A percentile compares a stretch with the other conserved stretches of the same genome.
phyloP scores from a whole-genome alignment of 2,329 filamentous ascomycete genomes.

The Helotiales sp. region DNA sequence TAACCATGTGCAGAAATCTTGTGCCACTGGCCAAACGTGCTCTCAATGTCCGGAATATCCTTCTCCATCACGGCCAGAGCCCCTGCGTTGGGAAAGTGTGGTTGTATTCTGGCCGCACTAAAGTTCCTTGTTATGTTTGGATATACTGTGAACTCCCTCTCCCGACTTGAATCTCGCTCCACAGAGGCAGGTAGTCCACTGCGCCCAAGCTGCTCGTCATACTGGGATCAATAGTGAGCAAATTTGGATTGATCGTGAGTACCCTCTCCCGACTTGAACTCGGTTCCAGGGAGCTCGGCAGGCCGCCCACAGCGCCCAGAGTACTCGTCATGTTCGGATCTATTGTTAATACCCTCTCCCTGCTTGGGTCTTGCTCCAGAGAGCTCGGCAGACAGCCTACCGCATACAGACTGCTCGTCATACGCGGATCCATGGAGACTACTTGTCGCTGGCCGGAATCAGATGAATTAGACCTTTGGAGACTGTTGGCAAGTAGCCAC shows the following conservation, averaged over 20 bases:
- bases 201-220: background rate
- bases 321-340: background rate
- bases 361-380: background rate
- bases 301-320: background rate
- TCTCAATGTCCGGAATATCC: background rate
- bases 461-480: too few relatives aligned
- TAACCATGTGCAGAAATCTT: background rate
- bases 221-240: background rate
- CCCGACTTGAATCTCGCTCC: background rate
- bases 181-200: background rate
- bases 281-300: background rate
- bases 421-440: background rate
- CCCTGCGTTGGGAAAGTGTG: background rate
- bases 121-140: background rate
- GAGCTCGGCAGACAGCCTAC: background rate
- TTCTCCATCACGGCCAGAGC: background rate
- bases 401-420: background rate
- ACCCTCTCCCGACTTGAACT: background rate
- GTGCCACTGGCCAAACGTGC: background rate
- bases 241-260: slow-evolving; percentile 10
- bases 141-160: background rate
- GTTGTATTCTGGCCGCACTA: background rate
- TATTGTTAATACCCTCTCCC: background rate
- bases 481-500: too few relatives aligned
- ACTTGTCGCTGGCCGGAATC: background rate